Evolutionary conservation across 352 stramenopile species (phyloP).

Genomic region (Thraustochytrium sp.): DNA sequence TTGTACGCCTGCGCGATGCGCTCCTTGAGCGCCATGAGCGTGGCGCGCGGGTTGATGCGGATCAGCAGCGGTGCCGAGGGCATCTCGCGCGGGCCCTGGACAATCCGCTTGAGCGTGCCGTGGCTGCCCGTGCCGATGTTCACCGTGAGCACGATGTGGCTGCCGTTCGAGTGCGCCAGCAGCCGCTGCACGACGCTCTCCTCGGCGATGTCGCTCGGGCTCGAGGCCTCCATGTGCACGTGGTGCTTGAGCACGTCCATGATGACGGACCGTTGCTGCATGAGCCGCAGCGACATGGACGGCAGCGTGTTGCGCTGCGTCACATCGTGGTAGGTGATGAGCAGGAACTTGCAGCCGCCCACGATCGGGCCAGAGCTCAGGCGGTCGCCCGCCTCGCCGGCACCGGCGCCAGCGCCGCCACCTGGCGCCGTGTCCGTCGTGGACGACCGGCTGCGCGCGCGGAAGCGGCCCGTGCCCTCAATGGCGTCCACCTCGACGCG

Average conservation of each 20-base stretch:
- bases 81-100: neutral
- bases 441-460: neutral
- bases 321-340: neutral
- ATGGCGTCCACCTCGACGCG: slow-evolving; percentile 33
- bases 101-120: neutral
- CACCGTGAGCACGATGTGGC: slow-evolving; percentile 16
- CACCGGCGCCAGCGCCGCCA: neutral
- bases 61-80: slow-evolving; percentile 25
- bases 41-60: slow-evolving; percentile 1
- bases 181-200: neutral
- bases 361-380: neutral
- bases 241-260: slow-evolving; percentile 16
- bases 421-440: neutral
- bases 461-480: slow-evolving; percentile 28
- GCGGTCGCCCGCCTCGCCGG: neutral
- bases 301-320: neutral
- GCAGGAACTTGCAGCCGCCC: slow-evolving; percentile 30
- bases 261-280: neutral
- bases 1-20: slow-evolving; percentile 1
- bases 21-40: neutral
- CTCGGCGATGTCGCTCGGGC: neutral
- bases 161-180: neutral
- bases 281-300: slow-evolving; percentile 7
- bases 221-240: slow-evolving; percentile 8
- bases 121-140: neutral